Evolutionary conservation across 352 stramenopile species (phyloP).

Genomic region (Phytophthora litchii): DNA sequence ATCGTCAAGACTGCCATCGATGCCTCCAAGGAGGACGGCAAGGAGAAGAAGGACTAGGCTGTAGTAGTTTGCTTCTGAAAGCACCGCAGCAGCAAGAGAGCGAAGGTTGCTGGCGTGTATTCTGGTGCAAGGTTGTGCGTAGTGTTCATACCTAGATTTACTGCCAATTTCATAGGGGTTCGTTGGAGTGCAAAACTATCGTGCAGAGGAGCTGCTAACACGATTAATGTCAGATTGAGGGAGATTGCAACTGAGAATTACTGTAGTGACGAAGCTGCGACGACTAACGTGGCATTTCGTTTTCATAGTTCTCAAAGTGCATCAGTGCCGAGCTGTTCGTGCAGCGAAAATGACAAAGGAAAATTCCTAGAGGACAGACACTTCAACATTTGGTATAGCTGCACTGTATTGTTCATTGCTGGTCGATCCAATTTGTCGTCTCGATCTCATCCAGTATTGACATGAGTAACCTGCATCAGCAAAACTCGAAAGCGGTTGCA

Average conservation of each 20-base stretch:
- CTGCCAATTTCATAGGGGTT: not conserved
- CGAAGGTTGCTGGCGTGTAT: conserved; percentile 14
- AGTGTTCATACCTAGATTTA: conserved; percentile 34
- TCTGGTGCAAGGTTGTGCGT: conserved; percentile 18
- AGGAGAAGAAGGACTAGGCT: conserved; percentile 74
- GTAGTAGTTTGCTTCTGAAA: conserved; percentile 14
- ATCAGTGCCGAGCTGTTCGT: conserved; percentile 4
- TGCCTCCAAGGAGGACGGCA: conserved; percentile 46
- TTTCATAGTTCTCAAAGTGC: no score
- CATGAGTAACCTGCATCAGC: no score
- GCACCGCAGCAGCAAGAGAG: conserved; percentile 7
- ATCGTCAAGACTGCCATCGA: conserved; percentile 73
- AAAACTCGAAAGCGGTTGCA: not conserved
- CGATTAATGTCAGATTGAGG: not conserved
- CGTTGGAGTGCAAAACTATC: not conserved
- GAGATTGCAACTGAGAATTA: conserved; percentile 2
- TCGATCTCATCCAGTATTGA: not conserved
- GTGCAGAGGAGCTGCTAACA: conserved; percentile 2
- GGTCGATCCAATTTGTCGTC: not conserved
- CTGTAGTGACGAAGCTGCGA: not conserved
- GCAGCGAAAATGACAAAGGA: conserved; percentile 15
- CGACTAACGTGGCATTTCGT: no score
- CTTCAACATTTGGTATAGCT: conserved; percentile 22
- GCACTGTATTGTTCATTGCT: not conserved
- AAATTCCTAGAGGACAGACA: conserved; percentile 15